phyloP scores from a whole-genome alignment of 169 alveolate species.

The Plasmodium vivax region DNA sequence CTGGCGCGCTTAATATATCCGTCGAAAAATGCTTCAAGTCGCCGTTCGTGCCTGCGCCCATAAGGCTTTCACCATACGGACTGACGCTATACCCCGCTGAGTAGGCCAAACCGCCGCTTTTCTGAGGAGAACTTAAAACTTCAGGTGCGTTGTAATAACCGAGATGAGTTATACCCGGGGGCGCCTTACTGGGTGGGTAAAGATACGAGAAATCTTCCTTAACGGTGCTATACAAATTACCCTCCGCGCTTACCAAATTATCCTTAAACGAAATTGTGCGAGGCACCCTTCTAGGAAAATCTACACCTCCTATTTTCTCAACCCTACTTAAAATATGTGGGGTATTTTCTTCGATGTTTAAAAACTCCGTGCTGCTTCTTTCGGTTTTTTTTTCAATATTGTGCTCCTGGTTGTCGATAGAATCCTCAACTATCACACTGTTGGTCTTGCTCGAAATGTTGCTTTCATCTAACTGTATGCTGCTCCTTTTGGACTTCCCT shows the following conservation, averaged over 20 bases:
- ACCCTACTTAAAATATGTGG: background rate
- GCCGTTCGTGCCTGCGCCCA: background rate
- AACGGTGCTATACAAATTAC: constrained; percentile 11
- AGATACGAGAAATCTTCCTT: background rate
- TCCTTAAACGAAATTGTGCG: constrained; percentile 5
- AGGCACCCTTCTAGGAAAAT: background rate
- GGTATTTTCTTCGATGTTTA: constrained; percentile 6
- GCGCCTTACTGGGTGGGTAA: constrained; percentile 14
- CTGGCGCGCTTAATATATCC: background rate
- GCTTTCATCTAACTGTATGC: constrained; percentile 10
- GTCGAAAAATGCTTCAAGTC: background rate
- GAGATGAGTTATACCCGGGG: background rate
- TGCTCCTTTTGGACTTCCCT: constrained; percentile 10
- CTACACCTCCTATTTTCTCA: background rate
- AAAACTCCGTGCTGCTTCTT: constrained; percentile 10
- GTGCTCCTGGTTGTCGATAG: background rate
- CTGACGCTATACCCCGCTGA: background rate
- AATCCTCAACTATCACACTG: constrained; percentile 18
- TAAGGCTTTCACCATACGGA: background rate
- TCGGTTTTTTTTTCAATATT: background rate
- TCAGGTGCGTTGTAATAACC: constrained; percentile 14
- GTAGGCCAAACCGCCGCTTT: background rate
- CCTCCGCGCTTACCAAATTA: constrained; percentile 7
- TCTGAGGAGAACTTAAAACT: background rate
- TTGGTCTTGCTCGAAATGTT: constrained; percentile 18